Evolutionary conservation across 2,329 filamentous ascomycete genomes (phyloP).

Genomic region (Curvularia hawaiiensis): DNA sequence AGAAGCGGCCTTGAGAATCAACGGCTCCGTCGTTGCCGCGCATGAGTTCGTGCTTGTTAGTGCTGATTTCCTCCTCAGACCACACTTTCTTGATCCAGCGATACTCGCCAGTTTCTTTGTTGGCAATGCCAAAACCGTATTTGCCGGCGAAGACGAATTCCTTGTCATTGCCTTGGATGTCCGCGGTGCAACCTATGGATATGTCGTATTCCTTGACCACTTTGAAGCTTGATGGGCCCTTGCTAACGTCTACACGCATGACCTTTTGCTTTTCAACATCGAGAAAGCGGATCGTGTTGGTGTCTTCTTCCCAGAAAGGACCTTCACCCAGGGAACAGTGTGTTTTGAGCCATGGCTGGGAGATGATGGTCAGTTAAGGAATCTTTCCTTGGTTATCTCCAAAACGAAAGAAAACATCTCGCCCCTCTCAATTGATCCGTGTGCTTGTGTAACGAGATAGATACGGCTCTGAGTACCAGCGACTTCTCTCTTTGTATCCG

Average conservation of each 20-base stretch:
- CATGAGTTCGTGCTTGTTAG: slow-evolving; percentile 57
- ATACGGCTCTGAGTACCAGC: background rate
- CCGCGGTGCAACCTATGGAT: slow-evolving; percentile 68
- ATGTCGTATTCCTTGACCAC: slow-evolving; percentile 61
- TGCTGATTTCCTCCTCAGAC: slow-evolving; percentile 54
- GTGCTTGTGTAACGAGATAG: background rate
- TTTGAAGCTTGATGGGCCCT: slow-evolving; percentile 64
- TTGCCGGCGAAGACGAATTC: slow-evolving; percentile 81
- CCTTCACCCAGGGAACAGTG: slow-evolving; percentile 74
- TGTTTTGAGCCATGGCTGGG: slow-evolving; percentile 61
- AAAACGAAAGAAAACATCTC: background rate
- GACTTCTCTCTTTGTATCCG: background rate
- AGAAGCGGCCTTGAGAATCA: slow-evolving; percentile 81
- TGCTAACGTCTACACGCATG: slow-evolving; percentile 70
- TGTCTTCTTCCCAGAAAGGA: slow-evolving; percentile 71
- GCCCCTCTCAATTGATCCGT: background rate
- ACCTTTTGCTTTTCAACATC: slow-evolving; percentile 81
- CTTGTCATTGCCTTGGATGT: slow-evolving; percentile 72
- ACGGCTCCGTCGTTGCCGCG: slow-evolving; percentile 82
- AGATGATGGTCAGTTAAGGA: slow-evolving; percentile 16
- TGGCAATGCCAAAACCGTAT: slow-evolving; percentile 77
- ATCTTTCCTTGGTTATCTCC: background rate
- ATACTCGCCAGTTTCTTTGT: slow-evolving; percentile 64
- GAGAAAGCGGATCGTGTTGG: slow-evolving; percentile 73
- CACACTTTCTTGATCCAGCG: slow-evolving; percentile 64